phyloP scores from a whole-genome alignment of 192 early-diverging fungal species.

The Backusella circina region DNA sequence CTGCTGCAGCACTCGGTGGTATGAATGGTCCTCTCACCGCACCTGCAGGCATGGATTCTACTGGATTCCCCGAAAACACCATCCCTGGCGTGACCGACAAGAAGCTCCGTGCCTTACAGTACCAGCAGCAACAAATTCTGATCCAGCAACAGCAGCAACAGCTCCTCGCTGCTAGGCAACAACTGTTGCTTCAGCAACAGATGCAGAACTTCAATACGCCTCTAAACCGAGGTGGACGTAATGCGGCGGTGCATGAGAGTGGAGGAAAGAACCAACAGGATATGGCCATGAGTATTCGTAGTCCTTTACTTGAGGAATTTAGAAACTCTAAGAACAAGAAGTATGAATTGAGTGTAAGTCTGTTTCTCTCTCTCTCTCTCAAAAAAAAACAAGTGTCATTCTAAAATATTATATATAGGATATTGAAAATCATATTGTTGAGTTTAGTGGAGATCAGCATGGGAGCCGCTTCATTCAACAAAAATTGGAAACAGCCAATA shows the following conservation, averaged over 20 bases:
- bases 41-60: constrained; percentile 30
- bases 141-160: constrained; percentile 48
- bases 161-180: constrained; percentile 31
- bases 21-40: constrained; percentile 31
- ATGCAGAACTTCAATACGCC: constrained; percentile 26
- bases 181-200: constrained; percentile 45
- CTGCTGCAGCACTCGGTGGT: constrained; percentile 22
- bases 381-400: no score
- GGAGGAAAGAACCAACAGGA: constrained; percentile 28
- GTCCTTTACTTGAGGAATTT: constrained; percentile 93
- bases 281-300: constrained; percentile 67
- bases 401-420: constrained; percentile 52
- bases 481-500: constrained; percentile 88
- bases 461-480: constrained; percentile 99
- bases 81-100: constrained; percentile 37
- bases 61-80: constrained; percentile 12
- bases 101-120: constrained; percentile 42
- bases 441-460: constrained; percentile 98
- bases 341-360: constrained; percentile 85
- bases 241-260: neutral
- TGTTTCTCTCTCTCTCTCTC: no score
- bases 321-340: constrained; percentile 96
- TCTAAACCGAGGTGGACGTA: neutral
- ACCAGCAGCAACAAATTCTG: constrained; percentile 47
- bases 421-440: constrained; percentile 90